phyloP scores from a whole-genome alignment of 768 basidiomycete genomes.

The Lentinula guzmanii region DNA sequence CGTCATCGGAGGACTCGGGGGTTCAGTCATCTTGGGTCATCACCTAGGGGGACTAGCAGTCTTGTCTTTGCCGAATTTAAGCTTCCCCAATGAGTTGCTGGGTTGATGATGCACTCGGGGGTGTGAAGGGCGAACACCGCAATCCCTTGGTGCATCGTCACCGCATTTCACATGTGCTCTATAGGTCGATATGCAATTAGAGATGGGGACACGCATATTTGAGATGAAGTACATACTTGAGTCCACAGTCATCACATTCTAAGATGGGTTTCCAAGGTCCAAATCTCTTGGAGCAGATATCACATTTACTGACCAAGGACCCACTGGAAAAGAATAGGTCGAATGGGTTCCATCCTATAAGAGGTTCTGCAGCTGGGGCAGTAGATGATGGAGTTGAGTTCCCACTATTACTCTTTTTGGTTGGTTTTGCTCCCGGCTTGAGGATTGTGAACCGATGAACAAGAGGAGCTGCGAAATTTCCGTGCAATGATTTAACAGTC shows the following conservation, averaged over 20 bases:
- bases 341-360: conserved; percentile 63
- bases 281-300: conserved; percentile 74
- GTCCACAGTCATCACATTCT: conserved; percentile 85
- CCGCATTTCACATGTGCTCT: conserved; percentile 88
- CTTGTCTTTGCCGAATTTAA: neutral
- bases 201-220: neutral
- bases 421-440: conserved; percentile 69
- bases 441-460: conserved; percentile 86
- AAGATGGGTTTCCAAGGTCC: conserved; percentile 77
- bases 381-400: conserved; percentile 20
- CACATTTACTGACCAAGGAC: conserved; percentile 70
- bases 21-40: neutral
- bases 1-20: neutral
- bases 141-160: conserved; percentile 74
- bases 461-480: conserved; percentile 38
- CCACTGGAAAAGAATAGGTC: conserved; percentile 76
- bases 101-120: conserved; percentile 18
- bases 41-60: conserved; percentile 2
- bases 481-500: conserved; percentile 45
- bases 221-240: conserved; percentile 42
- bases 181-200: conserved; percentile 8
- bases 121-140: conserved; percentile 49
- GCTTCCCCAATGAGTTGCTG: conserved; percentile 1
- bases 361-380: conserved; percentile 14
- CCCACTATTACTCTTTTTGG: conserved; percentile 27